Evolutionary conservation across 495 filamentous ascomycete genomes (phyloP).

Genomic region (Neurospora tetrasperma): DNA sequence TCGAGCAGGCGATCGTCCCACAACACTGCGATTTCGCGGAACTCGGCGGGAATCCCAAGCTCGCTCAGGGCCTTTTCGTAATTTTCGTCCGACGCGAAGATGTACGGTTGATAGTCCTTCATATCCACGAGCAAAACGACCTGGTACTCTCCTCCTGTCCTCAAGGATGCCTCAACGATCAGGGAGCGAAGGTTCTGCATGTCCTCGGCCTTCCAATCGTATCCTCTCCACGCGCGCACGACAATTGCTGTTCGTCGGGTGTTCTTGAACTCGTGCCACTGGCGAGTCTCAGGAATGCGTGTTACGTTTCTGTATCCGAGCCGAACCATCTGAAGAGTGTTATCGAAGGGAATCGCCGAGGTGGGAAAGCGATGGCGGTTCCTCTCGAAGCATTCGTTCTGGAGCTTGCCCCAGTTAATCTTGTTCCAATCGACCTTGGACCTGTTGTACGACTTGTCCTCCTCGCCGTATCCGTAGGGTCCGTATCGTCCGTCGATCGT

Average conservation of each 20-base stretch:
- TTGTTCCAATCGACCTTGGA: constrained; percentile 60
- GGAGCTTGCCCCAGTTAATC: constrained; percentile 66
- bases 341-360: constrained; percentile 7
- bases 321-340: constrained; percentile 18
- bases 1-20: constrained; percentile 40
- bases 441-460: constrained; percentile 15
- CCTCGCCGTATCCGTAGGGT: constrained; percentile 23
- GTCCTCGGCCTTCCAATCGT: constrained; percentile 31
- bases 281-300: constrained; percentile 15
- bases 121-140: constrained; percentile 50
- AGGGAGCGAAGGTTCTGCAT: constrained; percentile 43
- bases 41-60: constrained; percentile 41
- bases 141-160: constrained; percentile 48
- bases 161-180: constrained; percentile 43
- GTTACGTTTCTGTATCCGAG: constrained; percentile 15
- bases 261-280: constrained; percentile 23
- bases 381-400: constrained; percentile 54
- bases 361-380: constrained; percentile 54
- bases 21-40: constrained; percentile 44
- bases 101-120: constrained; percentile 40
- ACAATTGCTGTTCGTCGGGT: constrained; percentile 29
- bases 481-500: constrained; percentile 20
- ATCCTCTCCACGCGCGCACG: constrained; percentile 33
- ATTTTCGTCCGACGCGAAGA: constrained; percentile 38
- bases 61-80: constrained; percentile 40